A percentile compares a stretch with the other conserved stretches of the same genome.
These are phyloP conservation scores for Hypholoma fasciculare DNA, from an alignment of 768 basidiomycete species.

Conservation along the genomic window DNA sequence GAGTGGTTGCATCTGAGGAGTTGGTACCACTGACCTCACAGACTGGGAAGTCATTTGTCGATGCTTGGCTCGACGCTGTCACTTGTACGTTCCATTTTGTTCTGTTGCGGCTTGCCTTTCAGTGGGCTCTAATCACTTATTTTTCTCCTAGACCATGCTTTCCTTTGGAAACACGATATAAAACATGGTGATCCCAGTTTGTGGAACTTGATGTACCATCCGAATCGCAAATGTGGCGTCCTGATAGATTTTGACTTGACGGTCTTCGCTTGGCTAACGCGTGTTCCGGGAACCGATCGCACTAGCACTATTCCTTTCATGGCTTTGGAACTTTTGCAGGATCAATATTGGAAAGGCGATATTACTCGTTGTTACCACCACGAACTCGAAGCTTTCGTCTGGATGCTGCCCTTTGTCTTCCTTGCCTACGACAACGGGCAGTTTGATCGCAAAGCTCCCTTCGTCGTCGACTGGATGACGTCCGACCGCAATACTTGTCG, in stretches of 20 bases:
- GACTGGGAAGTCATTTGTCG: neutral
- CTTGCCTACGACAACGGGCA: neutral
- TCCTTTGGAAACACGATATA: neutral
- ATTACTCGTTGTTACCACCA: neutral
- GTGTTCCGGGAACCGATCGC: neutral
- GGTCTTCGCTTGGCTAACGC: neutral
- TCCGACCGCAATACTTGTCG: neutral
- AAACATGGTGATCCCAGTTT: conserved; percentile 3
- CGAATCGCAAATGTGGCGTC: neutral
- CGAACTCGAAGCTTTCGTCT: conserved; percentile 8
- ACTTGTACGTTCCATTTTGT: neutral
- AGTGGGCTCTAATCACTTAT: neutral
- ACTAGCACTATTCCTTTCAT: conserved; percentile 5
- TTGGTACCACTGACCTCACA: neutral
- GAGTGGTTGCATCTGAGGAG: neutral
- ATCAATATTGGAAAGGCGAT: conserved; percentile 3
- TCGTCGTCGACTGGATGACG: neutral
- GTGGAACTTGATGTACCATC: conserved; percentile 3
- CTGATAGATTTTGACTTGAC: conserved; percentile 2
- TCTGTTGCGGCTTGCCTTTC: no score
- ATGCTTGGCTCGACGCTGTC: conserved; percentile 3
- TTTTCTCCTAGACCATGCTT: neutral
- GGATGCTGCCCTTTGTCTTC: conserved; percentile 2
- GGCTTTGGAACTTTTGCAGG: neutral
- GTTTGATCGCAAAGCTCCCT: neutral